Evolutionary conservation across 2,329 filamentous ascomycete genomes (phyloP), one percentile per base, ranked within the genome.

Genomic region (Onygenales sp.): DNA sequence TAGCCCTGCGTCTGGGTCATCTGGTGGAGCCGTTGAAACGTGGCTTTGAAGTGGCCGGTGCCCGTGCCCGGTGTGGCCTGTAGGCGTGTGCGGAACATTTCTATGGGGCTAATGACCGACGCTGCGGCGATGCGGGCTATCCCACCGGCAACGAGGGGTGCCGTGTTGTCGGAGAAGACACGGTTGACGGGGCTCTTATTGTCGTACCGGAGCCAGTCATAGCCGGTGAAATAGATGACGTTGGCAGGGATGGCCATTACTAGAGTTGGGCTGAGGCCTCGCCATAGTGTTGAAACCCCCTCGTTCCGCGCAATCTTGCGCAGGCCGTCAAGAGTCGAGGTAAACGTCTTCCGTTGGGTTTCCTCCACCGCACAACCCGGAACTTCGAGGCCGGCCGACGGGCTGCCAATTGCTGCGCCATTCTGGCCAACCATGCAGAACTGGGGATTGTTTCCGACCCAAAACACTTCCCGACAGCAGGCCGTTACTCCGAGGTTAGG

Each of bases 141-240:
- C 4, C 87, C 82, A 1, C 93, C 93, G 2, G 89, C 89, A 0
- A 87, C 76, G 1, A 98, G 77, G 0, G 93, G 90, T 5, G 87
- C 83, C 61, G 88, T 89, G 7, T 81, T 78, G 59, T 92, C 87
- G 11, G 80, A 79, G 8, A 85, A 67, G 17, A 78, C 61, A 42
- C 75, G 76, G 37, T 78, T 79, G 57, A 97, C 80, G 0, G 90
- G 91, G 60, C 88, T 95, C 42, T 73, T 74, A 1, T 76, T 74
- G 62, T 88, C 86, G 58, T 80, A 87, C 37, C 93, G 84, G 54
- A 98, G 69, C 86, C 90, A 96, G 65, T 98, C 93, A 70, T 98
- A 98, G 40, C 93, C 93, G 10, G 93, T 94, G 64, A 97, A 96
- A 72, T 98, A 98, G 59, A 98, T 97, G 60, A 98, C 93, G 67